Percentiles rank a stretch among this genome's conserved stretches.
Evolutionary conservation across 306 rosid species (phyloP).

Genomic region (Oxytropis ochrocephala): DNA sequence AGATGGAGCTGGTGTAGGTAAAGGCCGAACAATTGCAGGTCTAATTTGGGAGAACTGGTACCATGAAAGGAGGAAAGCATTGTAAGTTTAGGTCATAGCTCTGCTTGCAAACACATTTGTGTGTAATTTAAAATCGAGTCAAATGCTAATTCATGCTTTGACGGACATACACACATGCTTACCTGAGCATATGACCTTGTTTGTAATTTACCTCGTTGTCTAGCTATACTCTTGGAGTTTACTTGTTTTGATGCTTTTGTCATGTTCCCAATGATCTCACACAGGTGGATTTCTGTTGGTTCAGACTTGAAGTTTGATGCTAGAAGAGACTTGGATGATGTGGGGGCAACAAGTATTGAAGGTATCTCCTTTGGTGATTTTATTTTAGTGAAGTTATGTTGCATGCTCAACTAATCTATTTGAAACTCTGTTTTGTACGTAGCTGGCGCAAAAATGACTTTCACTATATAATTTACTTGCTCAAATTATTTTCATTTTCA

Average conservation of each 20-base stretch:
- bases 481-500: neutral
- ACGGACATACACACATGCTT: neutral
- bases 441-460: neutral
- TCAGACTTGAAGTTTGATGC: constrained; percentile 99
- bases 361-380: constrained; percentile 39
- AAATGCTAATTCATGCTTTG: constrained; percentile 1
- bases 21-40: constrained; percentile 97
- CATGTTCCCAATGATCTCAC: constrained; percentile 32
- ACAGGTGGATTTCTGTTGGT: constrained; percentile 99
- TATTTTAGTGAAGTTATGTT: constrained; percentile 2
- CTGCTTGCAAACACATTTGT: neutral
- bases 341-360: constrained; percentile 63
- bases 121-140: neutral
- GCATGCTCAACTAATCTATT: neutral
- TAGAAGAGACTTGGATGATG: constrained; percentile 94
- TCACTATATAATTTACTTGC: neutral
- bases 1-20: constrained; percentile 99
- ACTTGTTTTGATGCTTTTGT: constrained; percentile 32
- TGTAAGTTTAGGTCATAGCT: constrained; percentile 54
- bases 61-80: constrained; percentile 69
- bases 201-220: neutral
- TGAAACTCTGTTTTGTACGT: neutral
- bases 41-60: constrained; percentile 97
- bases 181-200: neutral
- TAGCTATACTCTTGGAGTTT: constrained; percentile 8